These are phyloP conservation scores for Arachnomyces sp. DNA, from an alignment of 2,329 filamentous ascomycete genomes.

Conservation along the genomic window DNA sequence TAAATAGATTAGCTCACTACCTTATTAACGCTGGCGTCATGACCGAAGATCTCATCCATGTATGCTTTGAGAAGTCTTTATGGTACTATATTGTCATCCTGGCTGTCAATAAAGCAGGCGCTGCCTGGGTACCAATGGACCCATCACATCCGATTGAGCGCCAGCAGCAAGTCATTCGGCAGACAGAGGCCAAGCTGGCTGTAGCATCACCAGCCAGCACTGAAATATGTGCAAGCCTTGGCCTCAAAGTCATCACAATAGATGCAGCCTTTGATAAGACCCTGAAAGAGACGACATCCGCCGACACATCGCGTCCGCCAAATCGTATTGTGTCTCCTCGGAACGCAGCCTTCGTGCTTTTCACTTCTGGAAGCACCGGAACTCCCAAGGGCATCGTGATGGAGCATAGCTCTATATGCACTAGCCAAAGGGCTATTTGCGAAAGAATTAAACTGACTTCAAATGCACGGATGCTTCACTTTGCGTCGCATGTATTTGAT, in stretches of 20 bases:
- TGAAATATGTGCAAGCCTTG: conserved; percentile 23
- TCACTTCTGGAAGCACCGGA: conserved; percentile 51
- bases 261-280: conserved; percentile 20
- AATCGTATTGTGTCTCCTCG: conserved; percentile 6
- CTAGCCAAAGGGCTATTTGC: conserved; percentile 46
- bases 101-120: conserved; percentile 35
- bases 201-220: conserved; percentile 26
- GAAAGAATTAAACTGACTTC: conserved; percentile 43
- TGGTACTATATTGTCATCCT: conserved; percentile 37
- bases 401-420: conserved; percentile 52
- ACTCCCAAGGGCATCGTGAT: conserved; percentile 57
- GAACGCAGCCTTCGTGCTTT: conserved; percentile 52
- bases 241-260: conserved; percentile 21
- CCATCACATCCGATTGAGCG: conserved; percentile 33
- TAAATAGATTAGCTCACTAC: conserved; percentile 24
- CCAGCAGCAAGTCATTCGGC: conserved; percentile 26
- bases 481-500: conserved; percentile 52
- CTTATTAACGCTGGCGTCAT: conserved; percentile 32
- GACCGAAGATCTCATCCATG: conserved; percentile 30
- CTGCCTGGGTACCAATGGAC: conserved; percentile 36
- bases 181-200: conserved; percentile 28
- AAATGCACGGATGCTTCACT: conserved; percentile 52
- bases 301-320: not conserved
- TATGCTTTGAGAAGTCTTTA: conserved; percentile 38
- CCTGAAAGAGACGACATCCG: conserved; percentile 14